These are phyloP conservation scores for Pistacia vera DNA, from an alignment of 345 rosid species.

Conservation along the genomic window DNA sequence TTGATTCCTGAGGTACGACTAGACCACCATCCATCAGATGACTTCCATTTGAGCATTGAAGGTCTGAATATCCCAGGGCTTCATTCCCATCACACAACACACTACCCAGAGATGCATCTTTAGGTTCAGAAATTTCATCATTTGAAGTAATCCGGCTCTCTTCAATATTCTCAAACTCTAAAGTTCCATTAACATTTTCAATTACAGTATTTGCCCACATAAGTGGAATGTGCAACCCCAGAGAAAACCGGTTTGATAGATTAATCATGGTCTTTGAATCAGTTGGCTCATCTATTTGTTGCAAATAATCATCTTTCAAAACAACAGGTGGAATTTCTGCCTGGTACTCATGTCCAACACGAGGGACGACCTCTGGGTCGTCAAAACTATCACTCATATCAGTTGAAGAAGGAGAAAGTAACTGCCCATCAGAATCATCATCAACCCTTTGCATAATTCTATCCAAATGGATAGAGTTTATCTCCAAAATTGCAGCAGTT, in stretches of 20 bases:
- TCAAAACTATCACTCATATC: conserved; percentile 38
- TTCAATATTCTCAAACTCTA: conserved; percentile 30
- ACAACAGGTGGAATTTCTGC: conserved; percentile 48
- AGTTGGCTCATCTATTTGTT: conserved; percentile 23
- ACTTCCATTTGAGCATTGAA: conserved; percentile 12
- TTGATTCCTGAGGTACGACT: conserved; percentile 33
- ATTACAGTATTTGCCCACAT: conserved; percentile 47
- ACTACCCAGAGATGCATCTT: conserved; percentile 17
- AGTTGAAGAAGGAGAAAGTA: conserved; percentile 32
- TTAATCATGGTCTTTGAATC: conserved; percentile 19
- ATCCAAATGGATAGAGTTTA: conserved; percentile 36
- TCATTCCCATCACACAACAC: conserved; percentile 7
- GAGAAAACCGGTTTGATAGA: conserved; percentile 20
- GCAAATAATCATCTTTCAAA: conserved; percentile 28
- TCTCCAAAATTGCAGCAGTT: conserved; percentile 29
- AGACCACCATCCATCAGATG: conserved; percentile 35
- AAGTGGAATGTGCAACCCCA: conserved; percentile 48
- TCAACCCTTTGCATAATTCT: conserved; percentile 31
- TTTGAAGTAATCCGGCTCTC: conserved; percentile 21
- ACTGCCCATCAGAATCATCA: conserved; percentile 37
- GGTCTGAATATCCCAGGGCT: background rate
- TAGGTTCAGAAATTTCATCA: conserved; percentile 16
- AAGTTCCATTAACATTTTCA: conserved; percentile 40
- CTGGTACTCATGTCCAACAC: conserved; percentile 64
- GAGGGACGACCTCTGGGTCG: conserved; percentile 47